These are phyloP conservation scores for Colletotrichum liaoningense DNA, from an alignment of 2,329 filamentous ascomycete species.

Conservation along the genomic window DNA sequence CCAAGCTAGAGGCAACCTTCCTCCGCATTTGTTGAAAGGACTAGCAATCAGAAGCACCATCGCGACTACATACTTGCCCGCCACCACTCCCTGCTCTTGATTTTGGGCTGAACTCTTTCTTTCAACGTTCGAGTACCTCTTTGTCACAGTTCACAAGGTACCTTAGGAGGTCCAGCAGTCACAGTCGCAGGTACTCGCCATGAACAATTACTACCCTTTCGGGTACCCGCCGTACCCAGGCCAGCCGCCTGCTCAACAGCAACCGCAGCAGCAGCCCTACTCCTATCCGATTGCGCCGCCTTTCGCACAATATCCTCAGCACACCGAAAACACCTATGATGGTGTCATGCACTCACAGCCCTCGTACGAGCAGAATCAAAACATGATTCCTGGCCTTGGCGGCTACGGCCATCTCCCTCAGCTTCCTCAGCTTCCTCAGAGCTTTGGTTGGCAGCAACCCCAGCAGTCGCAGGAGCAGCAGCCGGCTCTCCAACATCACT, in stretches of 20 bases:
- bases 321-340: slow-evolving; percentile 7
- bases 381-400: slow-evolving; percentile 41
- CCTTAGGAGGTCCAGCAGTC: neutral
- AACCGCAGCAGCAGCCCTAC: slow-evolving; percentile 17
- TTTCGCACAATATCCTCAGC: slow-evolving; percentile 22
- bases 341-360: slow-evolving; percentile 7
- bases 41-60: neutral
- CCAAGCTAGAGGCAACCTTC: neutral
- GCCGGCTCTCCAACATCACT: slow-evolving; percentile 16
- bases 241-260: slow-evolving; percentile 34
- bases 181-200: slow-evolving; percentile 20
- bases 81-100: neutral
- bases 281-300: slow-evolving; percentile 24
- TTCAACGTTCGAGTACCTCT: neutral
- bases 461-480: neutral
- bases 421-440: neutral
- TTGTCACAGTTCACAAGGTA: neutral
- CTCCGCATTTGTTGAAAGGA: neutral
- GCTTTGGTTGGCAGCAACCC: slow-evolving; percentile 21
- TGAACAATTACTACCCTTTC: slow-evolving; percentile 55
- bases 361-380: slow-evolving; percentile 37
- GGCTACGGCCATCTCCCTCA: slow-evolving; percentile 28
- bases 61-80: neutral
- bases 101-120: neutral
- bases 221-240: slow-evolving; percentile 47